phyloP scores from a whole-genome alignment of 345 rosid species.

The Euphorbia pulcherrima region DNA sequence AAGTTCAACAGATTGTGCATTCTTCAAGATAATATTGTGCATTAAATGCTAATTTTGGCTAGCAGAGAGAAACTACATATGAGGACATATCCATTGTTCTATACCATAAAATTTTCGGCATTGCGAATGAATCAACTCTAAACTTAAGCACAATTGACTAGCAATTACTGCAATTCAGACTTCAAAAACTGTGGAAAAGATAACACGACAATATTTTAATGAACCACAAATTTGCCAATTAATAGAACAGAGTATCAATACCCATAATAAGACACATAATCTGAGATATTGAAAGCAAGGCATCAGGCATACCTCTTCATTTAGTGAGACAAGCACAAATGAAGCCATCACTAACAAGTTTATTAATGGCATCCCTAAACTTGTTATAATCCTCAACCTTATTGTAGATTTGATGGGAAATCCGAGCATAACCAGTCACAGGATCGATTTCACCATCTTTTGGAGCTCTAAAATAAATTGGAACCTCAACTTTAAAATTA shows the following conservation, averaged over 20 bases:
- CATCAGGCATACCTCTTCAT: constrained; percentile 54
- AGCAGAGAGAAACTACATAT: too few species aligned
- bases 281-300: constrained; percentile 6
- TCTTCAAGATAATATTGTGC: not conserved
- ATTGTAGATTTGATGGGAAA: constrained; percentile 86
- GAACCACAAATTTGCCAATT: not conserved
- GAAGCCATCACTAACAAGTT: constrained; percentile 50
- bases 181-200: not conserved
- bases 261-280: not conserved
- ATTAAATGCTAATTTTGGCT: too few species aligned
- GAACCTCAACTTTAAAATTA: constrained; percentile 62
- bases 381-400: constrained; percentile 67
- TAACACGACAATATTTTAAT: too few species aligned
- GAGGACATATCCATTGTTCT: not conserved
- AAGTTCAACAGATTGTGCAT: not conserved
- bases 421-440: constrained; percentile 70
- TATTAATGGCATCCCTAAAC: constrained; percentile 58
- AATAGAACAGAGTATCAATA: not conserved
- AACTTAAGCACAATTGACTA: not conserved
- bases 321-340: constrained; percentile 46
- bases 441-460: constrained; percentile 46
- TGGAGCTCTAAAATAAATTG: constrained; percentile 56
- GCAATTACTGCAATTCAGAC: not conserved
- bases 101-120: not conserved
- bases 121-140: not conserved